These are phyloP conservation scores for Arabidopsis lyrata DNA, from an alignment of 441 rosid genomes.

Conservation along the genomic window DNA sequence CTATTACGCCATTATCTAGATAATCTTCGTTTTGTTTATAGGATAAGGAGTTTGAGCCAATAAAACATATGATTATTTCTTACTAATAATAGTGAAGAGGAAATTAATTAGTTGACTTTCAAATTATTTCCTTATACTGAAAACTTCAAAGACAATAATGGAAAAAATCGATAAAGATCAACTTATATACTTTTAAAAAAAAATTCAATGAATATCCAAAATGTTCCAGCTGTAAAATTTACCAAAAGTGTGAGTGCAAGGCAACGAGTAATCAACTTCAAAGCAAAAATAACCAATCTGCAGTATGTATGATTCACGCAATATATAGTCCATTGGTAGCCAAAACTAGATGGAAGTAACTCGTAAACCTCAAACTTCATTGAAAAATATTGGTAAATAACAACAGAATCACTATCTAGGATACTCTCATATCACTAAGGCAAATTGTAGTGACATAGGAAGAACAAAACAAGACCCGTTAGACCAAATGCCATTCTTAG, in stretches of 20 bases:
- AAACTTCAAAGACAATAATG: too few relatives aligned
- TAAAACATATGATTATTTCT: too few relatives aligned
- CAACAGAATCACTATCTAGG: not conserved
- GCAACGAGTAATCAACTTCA: not conserved
- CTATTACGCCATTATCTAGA: too few relatives aligned
- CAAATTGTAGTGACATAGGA: constrained; percentile 2
- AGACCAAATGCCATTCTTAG: not conserved
- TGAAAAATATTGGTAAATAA: not conserved
- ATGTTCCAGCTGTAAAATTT: not conserved
- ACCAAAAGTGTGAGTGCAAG: not conserved
- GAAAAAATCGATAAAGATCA: too few relatives aligned
- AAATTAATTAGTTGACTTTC: too few relatives aligned
- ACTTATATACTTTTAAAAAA: too few relatives aligned
- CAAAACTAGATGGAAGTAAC: constrained; percentile 4
- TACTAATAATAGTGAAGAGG: too few relatives aligned
- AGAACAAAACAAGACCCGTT: not conserved
- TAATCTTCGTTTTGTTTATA: too few relatives aligned
- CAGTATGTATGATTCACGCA: not conserved
- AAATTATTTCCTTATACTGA: too few relatives aligned
- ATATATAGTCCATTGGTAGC: not conserved
- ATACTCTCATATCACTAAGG: constrained; percentile 10
- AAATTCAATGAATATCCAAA: too few relatives aligned
- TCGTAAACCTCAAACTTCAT: not conserved
- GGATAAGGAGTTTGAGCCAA: too few relatives aligned
- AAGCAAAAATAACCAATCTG: not conserved